Evolutionary conservation across 1,284 basidiomycete species (phyloP), one percentile per base, ranked within the genome.

Genomic region (Cystobasidiaceae sp.): DNA sequence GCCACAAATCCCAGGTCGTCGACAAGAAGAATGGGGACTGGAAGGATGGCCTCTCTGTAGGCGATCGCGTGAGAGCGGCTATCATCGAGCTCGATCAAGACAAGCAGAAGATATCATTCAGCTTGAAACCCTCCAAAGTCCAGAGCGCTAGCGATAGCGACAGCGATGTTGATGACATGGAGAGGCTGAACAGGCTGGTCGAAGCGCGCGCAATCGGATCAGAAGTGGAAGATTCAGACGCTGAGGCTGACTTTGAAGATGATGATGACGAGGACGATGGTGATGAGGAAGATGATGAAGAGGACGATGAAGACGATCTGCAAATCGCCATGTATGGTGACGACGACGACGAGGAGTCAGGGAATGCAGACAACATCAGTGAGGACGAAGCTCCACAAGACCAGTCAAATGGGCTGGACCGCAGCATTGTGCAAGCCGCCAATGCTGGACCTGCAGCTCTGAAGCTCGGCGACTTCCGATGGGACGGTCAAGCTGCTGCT

Each of bases 1-100:
- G 94, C 76, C 96, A 98, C 78, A 92, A 92, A 77, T 55, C 21
- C 21, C 67, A 92, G 88, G 81, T 94, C 50, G 87, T 90, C 6
- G 91, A 94, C 74, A 89, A 89, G 75, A 83, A 86, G 71, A 84
- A 86, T 37, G 86, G 86, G 19, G 88, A 93, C 75, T 74, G 72
- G 72, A 71, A 68, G 45, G 85, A 84, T 67, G 86, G 85, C 28
- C 96, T 96, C 82, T 83, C 85, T 34, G 86, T 89, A 75, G 91
- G 91, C 17, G 93, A 97, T 77, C 81, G 81, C 39, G 89, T 97
- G 66, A 89, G 87, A 76, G 90, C 89, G 1, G 78, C 87, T 48
- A 82, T 98, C 49, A 77, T 89, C 50, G 82, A 83, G 9, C 81
- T 94, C 50, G 86, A 93, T 72, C 71, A 72, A 4, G 83, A 85